Evolutionary conservation across 176 grass and related monocot genomes (phyloP), one percentile per base, ranked within the genome.

Genomic region (Zoysia pacifica): DNA sequence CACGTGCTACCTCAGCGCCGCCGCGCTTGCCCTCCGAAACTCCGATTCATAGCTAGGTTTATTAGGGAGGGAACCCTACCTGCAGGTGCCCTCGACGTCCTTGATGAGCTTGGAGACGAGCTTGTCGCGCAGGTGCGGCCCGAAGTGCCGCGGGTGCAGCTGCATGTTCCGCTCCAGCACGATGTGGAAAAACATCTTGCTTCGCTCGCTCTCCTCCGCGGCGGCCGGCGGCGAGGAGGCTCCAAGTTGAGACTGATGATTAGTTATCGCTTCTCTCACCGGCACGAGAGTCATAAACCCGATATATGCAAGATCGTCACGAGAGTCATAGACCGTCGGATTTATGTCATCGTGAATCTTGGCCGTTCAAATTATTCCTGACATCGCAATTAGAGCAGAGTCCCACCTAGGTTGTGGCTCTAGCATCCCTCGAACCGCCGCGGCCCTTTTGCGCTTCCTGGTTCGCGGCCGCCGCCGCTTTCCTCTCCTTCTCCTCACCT

Each of bases 21-120:
- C n/a, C 62, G 28, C 28, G 28, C 28, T 28, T 28, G 28, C 28
- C 28, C 28, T 28, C 28, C 28, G 28, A 28, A 28, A 28, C 46
- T 0, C 73, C 11, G 20, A 63, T 15, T 58, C 40, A 11, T 70
- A 80, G 41, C 65, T 68, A 80, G 77, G 65, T 69, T 79, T 37
- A 36, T n/a, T 1, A 45, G 28, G 28, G 28, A 28, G 51, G 11
- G 35, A 84, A 64, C 73, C 82, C 71, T 84, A 94, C 95, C 92
- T 95, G 86, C 96, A 99, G 71, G 92, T 99, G 44, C 96, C 96
- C 87, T 99, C 96, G 67, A 99, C 96, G 58, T 99, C 96, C 83
- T 99, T 99, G 86, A 99, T 95, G 79, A 99, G 96, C 86, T 95
- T 99, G 83, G 92, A 86, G 67, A 95, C 86, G 51, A 99, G 92